These are phyloP conservation scores for Trichoderma koningii DNA, from an alignment of 2,329 filamentous ascomycete genomes.

Conservation along the genomic window DNA sequence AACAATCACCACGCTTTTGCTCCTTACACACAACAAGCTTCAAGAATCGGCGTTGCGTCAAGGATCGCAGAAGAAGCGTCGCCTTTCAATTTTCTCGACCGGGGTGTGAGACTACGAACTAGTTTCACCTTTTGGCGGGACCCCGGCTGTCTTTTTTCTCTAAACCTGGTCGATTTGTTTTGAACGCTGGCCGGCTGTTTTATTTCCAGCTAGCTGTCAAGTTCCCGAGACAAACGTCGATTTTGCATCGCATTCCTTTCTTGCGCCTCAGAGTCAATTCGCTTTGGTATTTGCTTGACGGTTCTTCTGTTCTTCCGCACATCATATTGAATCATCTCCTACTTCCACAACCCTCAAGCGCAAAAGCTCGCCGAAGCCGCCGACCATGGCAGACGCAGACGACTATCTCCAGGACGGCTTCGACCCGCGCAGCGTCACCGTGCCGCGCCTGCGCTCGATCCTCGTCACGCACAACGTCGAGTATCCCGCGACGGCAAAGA, in stretches of 20 bases:
- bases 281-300: neutral
- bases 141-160: conserved; percentile 2
- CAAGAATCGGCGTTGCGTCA: too few relatives aligned
- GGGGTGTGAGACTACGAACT: conserved; percentile 18
- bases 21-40: neutral
- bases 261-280: neutral
- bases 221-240: conserved; percentile 22
- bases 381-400: conserved; percentile 64
- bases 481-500: conserved; percentile 90
- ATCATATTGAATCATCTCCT: too few relatives aligned
- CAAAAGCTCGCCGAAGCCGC: neutral
- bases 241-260: conserved; percentile 17
- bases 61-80: neutral
- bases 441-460: conserved; percentile 86
- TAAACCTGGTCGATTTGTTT: conserved; percentile 14
- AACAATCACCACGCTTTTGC: neutral
- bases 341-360: too few relatives aligned
- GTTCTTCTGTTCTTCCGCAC: neutral
- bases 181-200: conserved; percentile 16
- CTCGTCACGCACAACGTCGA: conserved; percentile 84
- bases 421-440: conserved; percentile 78
- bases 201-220: conserved; percentile 20
- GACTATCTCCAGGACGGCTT: conserved; percentile 88
- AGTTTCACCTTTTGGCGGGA: conserved; percentile 17
- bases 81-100: conserved; percentile 16